phyloP scores from a whole-genome alignment of 2,329 filamentous ascomycete genomes.

The Aplosporella prunicola region DNA sequence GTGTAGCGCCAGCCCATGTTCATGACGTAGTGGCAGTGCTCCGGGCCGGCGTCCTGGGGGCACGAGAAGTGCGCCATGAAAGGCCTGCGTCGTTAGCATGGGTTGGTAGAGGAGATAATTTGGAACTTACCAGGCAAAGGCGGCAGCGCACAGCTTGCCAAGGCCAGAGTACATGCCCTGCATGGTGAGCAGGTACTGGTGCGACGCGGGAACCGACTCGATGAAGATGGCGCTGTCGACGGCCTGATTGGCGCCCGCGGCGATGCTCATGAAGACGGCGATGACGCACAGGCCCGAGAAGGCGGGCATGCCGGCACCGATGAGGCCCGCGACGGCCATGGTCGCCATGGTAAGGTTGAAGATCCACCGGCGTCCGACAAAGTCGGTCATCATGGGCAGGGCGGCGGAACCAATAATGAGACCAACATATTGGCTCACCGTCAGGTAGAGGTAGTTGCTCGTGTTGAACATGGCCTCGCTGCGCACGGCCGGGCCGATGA shows the following conservation, averaged over 20 bases:
- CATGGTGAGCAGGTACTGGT: slow-evolving; percentile 10
- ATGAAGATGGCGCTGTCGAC: slow-evolving; percentile 8
- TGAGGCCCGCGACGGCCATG: slow-evolving; percentile 7
- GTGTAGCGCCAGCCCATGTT: slow-evolving; percentile 40
- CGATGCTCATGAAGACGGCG: slow-evolving; percentile 7
- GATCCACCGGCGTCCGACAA: slow-evolving; percentile 3
- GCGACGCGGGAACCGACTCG: slow-evolving; percentile 6
- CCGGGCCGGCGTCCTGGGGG: slow-evolving; percentile 9
- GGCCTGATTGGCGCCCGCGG: slow-evolving; percentile 7
- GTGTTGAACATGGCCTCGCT: slow-evolving; percentile 8
- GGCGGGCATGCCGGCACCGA: slow-evolving; percentile 8
- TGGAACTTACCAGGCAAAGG: slow-evolving; percentile 1
- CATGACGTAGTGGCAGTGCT: slow-evolving; percentile 11
- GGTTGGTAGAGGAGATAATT: background rate
- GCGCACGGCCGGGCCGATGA: slow-evolving; percentile 5
- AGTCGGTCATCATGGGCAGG: slow-evolving; percentile 9
- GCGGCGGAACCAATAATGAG: slow-evolving; percentile 2
- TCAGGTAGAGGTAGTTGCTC: slow-evolving; percentile 3
- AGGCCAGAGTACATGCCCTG: slow-evolving; percentile 6
- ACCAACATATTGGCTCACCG: slow-evolving; percentile 9
- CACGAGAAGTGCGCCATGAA: slow-evolving; percentile 11
- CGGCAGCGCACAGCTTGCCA: slow-evolving; percentile 3
- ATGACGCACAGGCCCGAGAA: slow-evolving; percentile 8
- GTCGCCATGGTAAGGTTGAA: slow-evolving; percentile 6
- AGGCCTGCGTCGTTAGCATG: slow-evolving; percentile 1